Conservation (phyloP, 1,284 basidiomycete species). For the Athelia psychrophila region DNA sequence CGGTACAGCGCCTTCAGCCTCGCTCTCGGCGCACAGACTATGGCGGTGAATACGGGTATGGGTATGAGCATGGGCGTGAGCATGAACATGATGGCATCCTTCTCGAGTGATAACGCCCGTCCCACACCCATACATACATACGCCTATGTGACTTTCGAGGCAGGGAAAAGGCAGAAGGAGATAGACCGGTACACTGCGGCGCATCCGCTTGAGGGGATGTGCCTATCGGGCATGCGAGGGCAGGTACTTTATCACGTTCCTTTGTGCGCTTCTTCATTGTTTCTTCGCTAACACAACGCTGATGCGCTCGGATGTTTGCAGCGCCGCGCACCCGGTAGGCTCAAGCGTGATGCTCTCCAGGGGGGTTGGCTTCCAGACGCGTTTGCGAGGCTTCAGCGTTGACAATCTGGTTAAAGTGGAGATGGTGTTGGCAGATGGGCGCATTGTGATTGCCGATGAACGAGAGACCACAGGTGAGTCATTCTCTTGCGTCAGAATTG, state of each 20-base stretch:
- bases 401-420: slow-evolving; percentile 86
- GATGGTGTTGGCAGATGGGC: slow-evolving; percentile 79
- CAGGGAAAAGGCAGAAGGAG: slow-evolving; percentile 79
- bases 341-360: slow-evolving; percentile 44
- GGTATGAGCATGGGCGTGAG: slow-evolving; percentile 25
- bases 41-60: slow-evolving; percentile 49
- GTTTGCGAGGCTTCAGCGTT: slow-evolving; percentile 81
- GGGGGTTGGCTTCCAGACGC: slow-evolving; percentile 52
- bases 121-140: slow-evolving; percentile 68
- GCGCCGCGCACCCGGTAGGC: slow-evolving; percentile 74
- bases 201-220: slow-evolving; percentile 62
- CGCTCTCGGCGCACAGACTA: slow-evolving; percentile 32
- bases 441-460: slow-evolving; percentile 71
- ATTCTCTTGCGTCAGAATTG: too few relatives aligned
- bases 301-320: slow-evolving; percentile 22
- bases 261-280: slow-evolving; percentile 48
- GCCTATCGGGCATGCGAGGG: slow-evolving; percentile 43
- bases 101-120: background rate
- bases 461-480: slow-evolving; percentile 67
- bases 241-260: slow-evolving; percentile 83
- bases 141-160: too few relatives aligned
- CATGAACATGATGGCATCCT: slow-evolving; percentile 18
- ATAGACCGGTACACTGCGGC: slow-evolving; percentile 74
- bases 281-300: slow-evolving; percentile 7
- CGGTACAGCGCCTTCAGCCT: background rate